These are phyloP conservation scores for Saturnispora serradocipensis DNA, from an alignment of 805 yeast species.

Conservation along the genomic window DNA sequence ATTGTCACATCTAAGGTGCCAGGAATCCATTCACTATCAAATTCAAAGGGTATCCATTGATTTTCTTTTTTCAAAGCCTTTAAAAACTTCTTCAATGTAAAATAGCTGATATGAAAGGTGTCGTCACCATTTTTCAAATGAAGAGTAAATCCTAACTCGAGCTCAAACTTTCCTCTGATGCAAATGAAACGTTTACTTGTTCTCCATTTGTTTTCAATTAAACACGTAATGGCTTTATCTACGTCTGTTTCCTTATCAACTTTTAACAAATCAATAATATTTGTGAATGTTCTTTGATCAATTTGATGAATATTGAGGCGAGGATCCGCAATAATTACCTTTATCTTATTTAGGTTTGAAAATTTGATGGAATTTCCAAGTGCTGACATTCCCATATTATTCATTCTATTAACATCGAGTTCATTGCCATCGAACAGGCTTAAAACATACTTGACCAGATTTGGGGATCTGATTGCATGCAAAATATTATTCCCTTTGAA, in stretches of 20 bases:
- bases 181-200: slow-evolving; percentile 13
- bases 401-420: slow-evolving; percentile 44
- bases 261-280: slow-evolving; percentile 40
- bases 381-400: slow-evolving; percentile 55
- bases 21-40: slow-evolving; percentile 25
- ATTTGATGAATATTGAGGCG: slow-evolving; percentile 36
- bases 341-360: slow-evolving; percentile 53
- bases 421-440: slow-evolving; percentile 31
- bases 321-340: slow-evolving; percentile 38
- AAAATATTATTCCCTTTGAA: slow-evolving; percentile 63
- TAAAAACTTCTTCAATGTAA: slow-evolving; percentile 24
- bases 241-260: slow-evolving; percentile 18
- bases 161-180: slow-evolving; percentile 26
- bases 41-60: slow-evolving; percentile 22
- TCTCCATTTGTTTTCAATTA: slow-evolving; percentile 23
- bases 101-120: slow-evolving; percentile 13
- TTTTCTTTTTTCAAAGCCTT: slow-evolving; percentile 29
- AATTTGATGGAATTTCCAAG: slow-evolving; percentile 62
- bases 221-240: slow-evolving; percentile 25
- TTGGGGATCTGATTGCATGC: slow-evolving; percentile 50
- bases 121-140: slow-evolving; percentile 1
- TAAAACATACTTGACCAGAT: slow-evolving; percentile 36
- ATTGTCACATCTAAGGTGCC: slow-evolving; percentile 15
- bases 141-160: slow-evolving; percentile 24
- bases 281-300: slow-evolving; percentile 26